These are phyloP conservation scores for Globisporangium camurandrum DNA, from an alignment of 352 stramenopile genomes.

Conservation along the genomic window DNA sequence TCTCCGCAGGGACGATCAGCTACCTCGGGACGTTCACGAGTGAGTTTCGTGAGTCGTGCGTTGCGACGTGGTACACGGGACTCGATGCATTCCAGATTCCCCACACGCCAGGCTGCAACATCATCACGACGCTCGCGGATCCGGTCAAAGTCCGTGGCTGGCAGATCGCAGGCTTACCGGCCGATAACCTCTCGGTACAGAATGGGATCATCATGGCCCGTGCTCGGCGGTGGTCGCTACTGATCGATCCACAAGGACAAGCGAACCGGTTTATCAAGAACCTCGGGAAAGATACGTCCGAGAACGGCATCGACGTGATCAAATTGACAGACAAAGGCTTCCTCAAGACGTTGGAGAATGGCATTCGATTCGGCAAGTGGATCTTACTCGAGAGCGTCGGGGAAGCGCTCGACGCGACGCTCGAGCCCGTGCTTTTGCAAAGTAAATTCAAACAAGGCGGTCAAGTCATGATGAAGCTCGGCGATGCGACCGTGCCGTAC, in stretches of 20 bases:
- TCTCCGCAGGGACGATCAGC: conserved; percentile 89
- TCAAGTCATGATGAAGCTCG: conserved; percentile 91
- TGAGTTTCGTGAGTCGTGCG: conserved; percentile 85
- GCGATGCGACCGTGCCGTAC: conserved; percentile 88
- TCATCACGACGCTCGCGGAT: conserved; percentile 86
- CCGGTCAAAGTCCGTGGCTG: conserved; percentile 87
- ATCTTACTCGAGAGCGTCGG: conserved; percentile 87
- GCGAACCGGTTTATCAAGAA: conserved; percentile 93
- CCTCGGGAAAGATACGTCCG: conserved; percentile 75
- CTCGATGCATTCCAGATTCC: conserved; percentile 67
- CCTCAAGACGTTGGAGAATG: conserved; percentile 85
- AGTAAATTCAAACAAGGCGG: conserved; percentile 91
- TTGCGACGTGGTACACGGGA: conserved; percentile 77
- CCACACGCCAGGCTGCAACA: conserved; percentile 79
- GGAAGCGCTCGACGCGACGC: conserved; percentile 81
- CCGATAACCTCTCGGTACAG: conserved; percentile 87
- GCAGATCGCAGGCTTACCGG: conserved; percentile 88
- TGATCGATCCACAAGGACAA: conserved; percentile 91
- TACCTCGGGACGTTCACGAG: conserved; percentile 92
- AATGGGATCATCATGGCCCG: conserved; percentile 92
- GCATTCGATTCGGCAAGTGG: conserved; percentile 90
- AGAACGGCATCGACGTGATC: conserved; percentile 82
- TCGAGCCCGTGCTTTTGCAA: conserved; percentile 88
- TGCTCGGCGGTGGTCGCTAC: conserved; percentile 82
- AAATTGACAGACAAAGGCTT: conserved; percentile 81